Conservation (phyloP, 805 yeast genomes). For the Teunomyces panamensis region DNA sequence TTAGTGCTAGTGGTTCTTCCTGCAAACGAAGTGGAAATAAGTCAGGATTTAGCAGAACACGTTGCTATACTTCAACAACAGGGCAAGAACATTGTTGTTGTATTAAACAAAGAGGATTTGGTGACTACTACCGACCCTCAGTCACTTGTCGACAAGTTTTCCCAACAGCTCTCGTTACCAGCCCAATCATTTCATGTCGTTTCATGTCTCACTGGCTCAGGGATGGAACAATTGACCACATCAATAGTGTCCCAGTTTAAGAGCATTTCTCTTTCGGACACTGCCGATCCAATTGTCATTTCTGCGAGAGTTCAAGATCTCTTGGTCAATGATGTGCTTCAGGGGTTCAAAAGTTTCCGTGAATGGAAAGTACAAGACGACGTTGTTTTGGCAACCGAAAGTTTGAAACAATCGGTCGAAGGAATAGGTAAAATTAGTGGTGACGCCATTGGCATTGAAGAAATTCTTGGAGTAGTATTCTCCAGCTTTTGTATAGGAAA, state of each 20-base stretch:
- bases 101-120: constrained; percentile 63
- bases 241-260: constrained; percentile 47
- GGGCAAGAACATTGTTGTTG: constrained; percentile 37
- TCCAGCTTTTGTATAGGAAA: constrained; percentile 94
- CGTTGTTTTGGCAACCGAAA: constrained; percentile 77
- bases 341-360: constrained; percentile 67
- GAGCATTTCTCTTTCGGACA: constrained; percentile 45
- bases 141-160: background rate
- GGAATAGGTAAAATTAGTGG: constrained; percentile 95
- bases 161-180: constrained; percentile 13
- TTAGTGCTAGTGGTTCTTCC: constrained; percentile 66
- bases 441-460: constrained; percentile 83
- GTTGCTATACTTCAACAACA: constrained; percentile 27
- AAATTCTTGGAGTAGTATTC: constrained; percentile 85
- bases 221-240: constrained; percentile 48
- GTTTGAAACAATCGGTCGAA: constrained; percentile 66
- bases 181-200: constrained; percentile 27
- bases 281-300: constrained; percentile 64
- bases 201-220: constrained; percentile 61
- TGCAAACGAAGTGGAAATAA: constrained; percentile 22
- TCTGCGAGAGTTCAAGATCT: constrained; percentile 77
- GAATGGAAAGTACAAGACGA: constrained; percentile 54
- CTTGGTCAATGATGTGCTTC: constrained; percentile 68
- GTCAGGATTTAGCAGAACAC: constrained; percentile 37
- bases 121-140: constrained; percentile 8